A percentile compares a stretch with the other conserved stretches of the same genome.
Evolutionary conservation across 805 yeast species (phyloP).

Genomic region (Metschnikowia chrysomelidarum): DNA sequence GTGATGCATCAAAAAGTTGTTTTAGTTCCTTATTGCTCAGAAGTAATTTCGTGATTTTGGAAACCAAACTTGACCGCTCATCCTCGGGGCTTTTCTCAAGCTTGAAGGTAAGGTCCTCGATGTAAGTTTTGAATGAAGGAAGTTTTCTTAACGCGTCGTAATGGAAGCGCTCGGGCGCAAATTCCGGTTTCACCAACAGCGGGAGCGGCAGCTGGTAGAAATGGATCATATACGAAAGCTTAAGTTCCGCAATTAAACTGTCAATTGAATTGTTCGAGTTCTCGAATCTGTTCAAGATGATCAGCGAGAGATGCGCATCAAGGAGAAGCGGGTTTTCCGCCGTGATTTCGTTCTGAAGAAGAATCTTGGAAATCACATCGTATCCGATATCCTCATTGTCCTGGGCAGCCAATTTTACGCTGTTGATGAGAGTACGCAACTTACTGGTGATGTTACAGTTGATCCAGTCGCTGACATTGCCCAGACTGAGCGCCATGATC

Average conservation of each 20-base stretch:
- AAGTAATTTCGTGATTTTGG: slow-evolving; percentile 18
- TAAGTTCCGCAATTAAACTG: slow-evolving; percentile 35
- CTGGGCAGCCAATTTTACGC: slow-evolving; percentile 32
- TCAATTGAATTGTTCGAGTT: slow-evolving; percentile 43
- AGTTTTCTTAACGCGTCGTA: slow-evolving; percentile 29
- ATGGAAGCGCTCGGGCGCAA: slow-evolving; percentile 16
- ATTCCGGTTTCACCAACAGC: slow-evolving; percentile 19
- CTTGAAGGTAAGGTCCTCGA: slow-evolving; percentile 25
- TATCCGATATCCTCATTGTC: slow-evolving; percentile 34
- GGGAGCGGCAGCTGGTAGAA: slow-evolving; percentile 40
- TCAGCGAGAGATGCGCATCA: slow-evolving; percentile 25
- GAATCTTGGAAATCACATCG: slow-evolving; percentile 32
- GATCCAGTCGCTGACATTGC: slow-evolving; percentile 38
- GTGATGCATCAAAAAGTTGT: slow-evolving; percentile 18
- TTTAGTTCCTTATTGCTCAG: slow-evolving; percentile 15
- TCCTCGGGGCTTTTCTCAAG: slow-evolving; percentile 11
- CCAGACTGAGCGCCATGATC: slow-evolving; percentile 36
- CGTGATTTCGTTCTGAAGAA: slow-evolving; percentile 26
- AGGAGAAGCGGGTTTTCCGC: slow-evolving; percentile 22
- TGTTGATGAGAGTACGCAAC: slow-evolving; percentile 26
- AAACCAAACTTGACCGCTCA: slow-evolving; percentile 9
- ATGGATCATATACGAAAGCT: slow-evolving; percentile 37
- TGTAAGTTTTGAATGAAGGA: slow-evolving; percentile 35
- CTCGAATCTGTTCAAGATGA: slow-evolving; percentile 34
- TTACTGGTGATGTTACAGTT: slow-evolving; percentile 32